Evolutionary conservation across 129 eudicot species (phyloP), one percentile per base, ranked within the genome.

Genomic region (Sambucus nigra): DNA sequence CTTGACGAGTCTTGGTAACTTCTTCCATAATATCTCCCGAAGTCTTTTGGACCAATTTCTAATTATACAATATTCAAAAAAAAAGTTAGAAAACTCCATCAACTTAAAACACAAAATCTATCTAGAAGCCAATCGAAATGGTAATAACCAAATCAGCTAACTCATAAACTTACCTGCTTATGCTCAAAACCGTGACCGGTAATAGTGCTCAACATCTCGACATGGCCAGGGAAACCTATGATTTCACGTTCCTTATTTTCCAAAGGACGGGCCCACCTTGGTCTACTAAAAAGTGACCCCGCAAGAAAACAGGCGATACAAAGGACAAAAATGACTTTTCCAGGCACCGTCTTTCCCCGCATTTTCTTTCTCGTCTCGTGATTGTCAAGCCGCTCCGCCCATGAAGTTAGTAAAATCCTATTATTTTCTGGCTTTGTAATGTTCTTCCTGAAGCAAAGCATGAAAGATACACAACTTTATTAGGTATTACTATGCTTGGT

Each of bases 251-350:
- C 55, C 38, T 49, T 67, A 40, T 65, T 60, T 48, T 42, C 57
- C 5, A 74, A 57, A 53, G 60, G 62, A 25, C 0, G 69, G 24
- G 78, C 67, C 76, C 82, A 74, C 4, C 55, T 74, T 65, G 57
- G 76, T 20, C 67, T 66, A 2, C 76, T 75, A 55, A 85, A 69
- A 29, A 81, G 72, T 16, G 91, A 64, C 21, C 95, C 95, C 4
- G 70, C 79, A 10, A 85, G 75, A 72, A 85, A 85, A 66, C 95
- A 74, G 0, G 83, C 79, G 0, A 68, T 42, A 61, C 95, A 81
- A 6, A 85, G 64, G 40, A 61, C 61, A 12, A 81, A 44, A 26
- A 80, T 72, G 26, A 75, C 61, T 51, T 81, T 85, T 29, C 66
- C 83, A 0, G 86, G 57, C 20, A 77, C 65, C 31, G 61, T 28